These are phyloP conservation scores for Paecilomyces sp. DNA, from an alignment of 2,329 filamentous ascomycete species.

Conservation along the genomic window DNA sequence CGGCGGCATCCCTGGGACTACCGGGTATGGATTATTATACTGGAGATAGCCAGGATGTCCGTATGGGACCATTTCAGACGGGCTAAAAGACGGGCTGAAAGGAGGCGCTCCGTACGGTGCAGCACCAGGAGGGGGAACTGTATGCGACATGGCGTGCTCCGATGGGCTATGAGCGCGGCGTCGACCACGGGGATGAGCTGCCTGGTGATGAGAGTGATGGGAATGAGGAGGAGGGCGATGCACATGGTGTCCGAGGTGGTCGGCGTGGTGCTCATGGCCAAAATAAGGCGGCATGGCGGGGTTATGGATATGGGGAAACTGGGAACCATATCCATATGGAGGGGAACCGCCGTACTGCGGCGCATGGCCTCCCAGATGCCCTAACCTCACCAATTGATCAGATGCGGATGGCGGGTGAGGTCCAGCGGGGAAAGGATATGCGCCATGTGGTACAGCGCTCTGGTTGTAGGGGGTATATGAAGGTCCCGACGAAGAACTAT, in stretches of 20 bases:
- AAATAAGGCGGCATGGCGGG: constrained; percentile 19
- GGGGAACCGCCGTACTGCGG: constrained; percentile 17
- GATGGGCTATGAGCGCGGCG: constrained; percentile 23
- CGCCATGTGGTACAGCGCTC: constrained; percentile 16
- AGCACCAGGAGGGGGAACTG: constrained; percentile 18
- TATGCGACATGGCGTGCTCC: constrained; percentile 22
- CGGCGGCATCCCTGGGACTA: constrained; percentile 27
- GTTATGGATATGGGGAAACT: constrained; percentile 18
- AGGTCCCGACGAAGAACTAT: constrained; percentile 33
- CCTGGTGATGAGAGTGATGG: constrained; percentile 10
- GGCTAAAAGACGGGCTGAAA: constrained; percentile 22
- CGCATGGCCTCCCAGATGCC: constrained; percentile 16
- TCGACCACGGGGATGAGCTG: constrained; percentile 14
- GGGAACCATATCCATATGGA: constrained; percentile 22
- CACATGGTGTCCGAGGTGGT: constrained; percentile 18
- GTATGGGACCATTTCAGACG: constrained; percentile 34
- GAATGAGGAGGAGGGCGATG: constrained; percentile 10
- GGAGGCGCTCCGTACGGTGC: constrained; percentile 23
- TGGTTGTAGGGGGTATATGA: constrained; percentile 28
- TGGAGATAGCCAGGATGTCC: constrained; percentile 24
- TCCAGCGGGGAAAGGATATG: constrained; percentile 18
- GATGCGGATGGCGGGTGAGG: constrained; percentile 22
- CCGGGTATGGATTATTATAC: constrained; percentile 26
- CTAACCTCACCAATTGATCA: constrained; percentile 26
- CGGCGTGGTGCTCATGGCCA: constrained; percentile 18